Percentiles rank a stretch among this genome's conserved stretches.
phyloP scores from a whole-genome alignment of 2,329 filamentous ascomycete species.

The Claviceps sorghi region DNA sequence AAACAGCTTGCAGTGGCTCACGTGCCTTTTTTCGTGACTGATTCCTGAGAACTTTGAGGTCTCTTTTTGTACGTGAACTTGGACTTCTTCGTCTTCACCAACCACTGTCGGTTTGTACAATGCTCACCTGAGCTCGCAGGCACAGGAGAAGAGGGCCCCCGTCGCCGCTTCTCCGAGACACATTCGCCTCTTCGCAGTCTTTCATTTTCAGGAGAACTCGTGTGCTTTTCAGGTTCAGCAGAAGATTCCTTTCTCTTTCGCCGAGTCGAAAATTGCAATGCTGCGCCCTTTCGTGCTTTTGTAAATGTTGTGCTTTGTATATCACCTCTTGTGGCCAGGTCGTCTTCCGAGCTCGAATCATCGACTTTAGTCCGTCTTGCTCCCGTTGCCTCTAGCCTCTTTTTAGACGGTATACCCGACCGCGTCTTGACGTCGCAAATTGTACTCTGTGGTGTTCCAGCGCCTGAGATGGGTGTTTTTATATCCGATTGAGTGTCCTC shows the following conservation, averaged over 20 bases:
- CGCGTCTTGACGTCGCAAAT: background rate
- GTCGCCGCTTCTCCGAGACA: background rate
- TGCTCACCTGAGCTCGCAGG: conserved; percentile 11
- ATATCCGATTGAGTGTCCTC: conserved; percentile 8
- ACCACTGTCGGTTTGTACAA: conserved; percentile 12
- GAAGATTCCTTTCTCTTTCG: conserved; percentile 3
- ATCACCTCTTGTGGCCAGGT: conserved; percentile 12
- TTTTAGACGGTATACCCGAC: background rate
- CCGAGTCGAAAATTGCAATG: conserved; percentile 1
- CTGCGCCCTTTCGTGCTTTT: background rate
- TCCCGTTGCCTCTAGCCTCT: background rate
- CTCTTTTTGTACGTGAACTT: conserved; percentile 15
- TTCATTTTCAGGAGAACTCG: conserved; percentile 2
- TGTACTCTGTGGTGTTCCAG: background rate
- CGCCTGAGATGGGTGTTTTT: conserved; percentile 3
- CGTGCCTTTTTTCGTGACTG: conserved; percentile 6
- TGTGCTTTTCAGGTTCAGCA: background rate
- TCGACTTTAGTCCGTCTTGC: conserved; percentile 1
- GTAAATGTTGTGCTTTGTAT: conserved; percentile 22
- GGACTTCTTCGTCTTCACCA: conserved; percentile 8
- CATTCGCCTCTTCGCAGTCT: conserved; percentile 2
- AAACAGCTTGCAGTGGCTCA: background rate
- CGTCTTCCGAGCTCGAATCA: conserved; percentile 13
- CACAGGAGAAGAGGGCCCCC: background rate
- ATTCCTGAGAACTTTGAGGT: conserved; percentile 10